Evolutionary conservation across 2,329 filamentous ascomycete genomes (phyloP), one percentile per base, ranked within the genome.

Genomic region (Ceratocystis harringtonii): DNA sequence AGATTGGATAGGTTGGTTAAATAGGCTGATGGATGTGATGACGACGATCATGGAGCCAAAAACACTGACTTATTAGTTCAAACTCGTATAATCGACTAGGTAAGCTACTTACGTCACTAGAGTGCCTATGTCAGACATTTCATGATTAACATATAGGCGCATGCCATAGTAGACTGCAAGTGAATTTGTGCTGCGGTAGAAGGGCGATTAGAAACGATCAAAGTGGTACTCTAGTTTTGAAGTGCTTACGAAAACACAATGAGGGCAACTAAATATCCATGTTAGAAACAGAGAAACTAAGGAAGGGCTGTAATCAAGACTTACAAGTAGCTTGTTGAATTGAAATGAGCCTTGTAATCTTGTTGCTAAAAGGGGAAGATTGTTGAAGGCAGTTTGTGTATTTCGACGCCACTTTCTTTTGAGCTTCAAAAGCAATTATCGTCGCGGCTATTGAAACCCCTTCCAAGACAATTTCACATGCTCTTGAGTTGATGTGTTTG

Each of bases 381-480:
- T 77, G 72, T 1, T 73, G 70, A 1, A 78, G 73, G 68, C 74
- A 75, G 3, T 65, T 30, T 0, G 68, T 69, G 65, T 79, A 78
- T 61, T 74, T 76, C 2, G 66, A 69, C 0, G 70, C 69, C 58
- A 78, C 70, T 3, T 72, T 70, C 0, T 69, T 68, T 68, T 79
- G 73, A 0, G 77, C 78, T 4, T 76, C 76, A 8, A 77, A 74
- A 0, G 77, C 75, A 3, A 76, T 72, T 1, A 79, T 73, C n/a
- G 77, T 78, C 8, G 77, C 74, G 28, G 78, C 75, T 0, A 76
- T 74, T 1, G 70, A 68, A 45, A 80, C 74, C 0, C 75, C 72
- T 66, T 79, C 78, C 1, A 73, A 74, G 0, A 77, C 76, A 30
- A 78, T 70, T 7, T 73, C 71, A 1, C 73, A 69, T 63, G 77